These are phyloP conservation scores for Cyphellophora attinorum DNA, from an alignment of 2,329 filamentous ascomycete genomes.

Conservation along the genomic window DNA sequence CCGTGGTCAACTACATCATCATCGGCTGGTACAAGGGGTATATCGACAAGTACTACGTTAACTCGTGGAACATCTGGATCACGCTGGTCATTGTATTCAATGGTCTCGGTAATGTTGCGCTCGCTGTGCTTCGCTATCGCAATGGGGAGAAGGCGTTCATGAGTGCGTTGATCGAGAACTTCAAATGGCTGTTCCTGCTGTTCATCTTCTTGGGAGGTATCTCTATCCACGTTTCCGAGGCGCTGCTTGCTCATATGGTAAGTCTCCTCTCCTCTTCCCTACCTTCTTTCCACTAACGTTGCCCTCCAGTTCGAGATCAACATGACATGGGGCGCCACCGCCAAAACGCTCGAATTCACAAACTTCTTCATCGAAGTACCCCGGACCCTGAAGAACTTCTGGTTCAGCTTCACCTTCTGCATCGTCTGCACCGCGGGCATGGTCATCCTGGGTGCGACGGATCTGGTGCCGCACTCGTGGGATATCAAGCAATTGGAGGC, in stretches of 20 bases:
- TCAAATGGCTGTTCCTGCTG: slow-evolving; percentile 53
- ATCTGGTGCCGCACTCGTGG: slow-evolving; percentile 41
- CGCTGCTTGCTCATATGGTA: slow-evolving; percentile 71
- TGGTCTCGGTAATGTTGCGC: slow-evolving; percentile 49
- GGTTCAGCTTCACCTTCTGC: slow-evolving; percentile 42
- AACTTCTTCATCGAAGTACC: slow-evolving; percentile 81
- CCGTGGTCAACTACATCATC: slow-evolving; percentile 60
- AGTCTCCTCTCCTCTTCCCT: too few relatives aligned
- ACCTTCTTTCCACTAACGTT: too few relatives aligned
- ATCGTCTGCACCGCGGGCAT: slow-evolving; percentile 38
- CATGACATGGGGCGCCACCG: slow-evolving; percentile 78
- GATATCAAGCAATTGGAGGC: slow-evolving; percentile 48
- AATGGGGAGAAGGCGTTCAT: slow-evolving; percentile 45
- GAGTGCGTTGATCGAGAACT: slow-evolving; percentile 42
- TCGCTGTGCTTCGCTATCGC: slow-evolving; percentile 55
- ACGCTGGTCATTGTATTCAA: slow-evolving; percentile 57
- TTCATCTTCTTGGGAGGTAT: slow-evolving; percentile 77
- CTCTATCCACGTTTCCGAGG: slow-evolving; percentile 70
- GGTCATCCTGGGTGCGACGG: slow-evolving; percentile 34
- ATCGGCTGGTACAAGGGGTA: slow-evolving; percentile 62
- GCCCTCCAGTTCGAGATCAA: slow-evolving; percentile 69
- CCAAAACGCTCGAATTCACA: slow-evolving; percentile 61
- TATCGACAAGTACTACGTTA: slow-evolving; percentile 57
- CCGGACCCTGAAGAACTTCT: slow-evolving; percentile 70
- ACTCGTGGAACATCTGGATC: slow-evolving; percentile 55